Evolutionary conservation across 352 stramenopile species (phyloP).

Genomic region (Phytopythium delawarense): DNA sequence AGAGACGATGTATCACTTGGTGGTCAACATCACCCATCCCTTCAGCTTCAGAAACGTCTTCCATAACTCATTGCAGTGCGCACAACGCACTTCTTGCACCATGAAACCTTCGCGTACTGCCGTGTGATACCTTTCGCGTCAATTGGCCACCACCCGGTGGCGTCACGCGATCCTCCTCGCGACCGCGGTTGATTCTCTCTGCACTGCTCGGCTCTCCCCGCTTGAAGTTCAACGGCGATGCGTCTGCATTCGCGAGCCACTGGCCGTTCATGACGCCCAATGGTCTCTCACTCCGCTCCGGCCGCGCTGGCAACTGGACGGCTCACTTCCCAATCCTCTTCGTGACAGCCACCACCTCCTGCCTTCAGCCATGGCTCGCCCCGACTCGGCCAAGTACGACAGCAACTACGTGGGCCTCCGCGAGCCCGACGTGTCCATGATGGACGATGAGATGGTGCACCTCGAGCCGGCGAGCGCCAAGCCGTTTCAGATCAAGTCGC

Average conservation of each 20-base stretch:
- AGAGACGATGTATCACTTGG: not conserved
- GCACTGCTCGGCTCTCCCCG: not conserved
- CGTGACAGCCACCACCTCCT: not conserved
- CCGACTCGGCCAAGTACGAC: constrained; percentile 9
- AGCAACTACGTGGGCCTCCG: constrained; percentile 17
- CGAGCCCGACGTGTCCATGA: constrained; percentile 12
- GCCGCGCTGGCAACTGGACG: not conserved
- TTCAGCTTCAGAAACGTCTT: not conserved
- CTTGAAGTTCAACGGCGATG: constrained; percentile 2
- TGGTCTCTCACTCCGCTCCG: not conserved
- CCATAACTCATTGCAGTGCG: not conserved
- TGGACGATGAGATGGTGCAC: not conserved
- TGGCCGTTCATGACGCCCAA: not conserved
- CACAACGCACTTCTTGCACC: not conserved
- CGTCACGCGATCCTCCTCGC: not conserved
- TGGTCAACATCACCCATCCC: not conserved
- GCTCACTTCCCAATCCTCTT: constrained; percentile 3
- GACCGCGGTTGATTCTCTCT: not conserved
- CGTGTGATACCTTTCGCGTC: not conserved
- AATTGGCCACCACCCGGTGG: not conserved
- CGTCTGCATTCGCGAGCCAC: not conserved
- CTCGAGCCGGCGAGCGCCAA: constrained; percentile 10
- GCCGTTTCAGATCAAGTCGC: constrained; percentile 26
- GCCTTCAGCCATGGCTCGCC: not conserved
- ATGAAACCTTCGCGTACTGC: not conserved